Evolutionary conservation across 2,329 filamentous ascomycete genomes (phyloP).

Genomic region (Pezicula carpinea): DNA sequence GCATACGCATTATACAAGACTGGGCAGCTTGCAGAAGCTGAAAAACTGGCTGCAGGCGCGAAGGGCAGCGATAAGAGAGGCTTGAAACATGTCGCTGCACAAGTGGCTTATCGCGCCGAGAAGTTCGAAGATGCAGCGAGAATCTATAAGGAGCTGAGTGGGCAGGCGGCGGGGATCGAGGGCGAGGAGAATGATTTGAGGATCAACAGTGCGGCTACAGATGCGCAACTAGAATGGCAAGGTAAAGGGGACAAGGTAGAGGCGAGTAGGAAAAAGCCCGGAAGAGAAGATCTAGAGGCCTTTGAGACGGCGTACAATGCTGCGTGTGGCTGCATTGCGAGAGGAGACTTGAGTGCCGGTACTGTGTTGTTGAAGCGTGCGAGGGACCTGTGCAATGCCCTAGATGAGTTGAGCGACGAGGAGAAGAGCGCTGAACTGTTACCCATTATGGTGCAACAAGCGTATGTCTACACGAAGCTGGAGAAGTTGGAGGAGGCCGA

Average conservation of each 20-base stretch:
- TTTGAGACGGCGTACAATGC: slow-evolving; percentile 82
- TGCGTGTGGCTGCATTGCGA: slow-evolving; percentile 68
- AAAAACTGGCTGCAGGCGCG: slow-evolving; percentile 28
- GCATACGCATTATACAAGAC: slow-evolving; percentile 83
- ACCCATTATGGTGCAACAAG: slow-evolving; percentile 72
- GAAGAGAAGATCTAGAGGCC: slow-evolving; percentile 60
- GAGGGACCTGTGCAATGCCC: slow-evolving; percentile 64
- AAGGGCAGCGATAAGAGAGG: slow-evolving; percentile 15
- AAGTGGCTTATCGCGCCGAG: slow-evolving; percentile 70
- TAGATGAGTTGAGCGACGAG: slow-evolving; percentile 68
- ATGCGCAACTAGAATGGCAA: slow-evolving; percentile 70
- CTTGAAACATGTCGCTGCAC: slow-evolving; percentile 51
- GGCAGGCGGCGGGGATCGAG: slow-evolving; percentile 36
- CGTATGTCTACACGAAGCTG: slow-evolving; percentile 64
- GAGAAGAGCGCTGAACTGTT: slow-evolving; percentile 72
- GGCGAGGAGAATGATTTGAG: slow-evolving; percentile 69
- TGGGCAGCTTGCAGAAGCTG: slow-evolving; percentile 62
- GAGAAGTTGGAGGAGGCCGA: slow-evolving; percentile 64
- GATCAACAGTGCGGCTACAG: slow-evolving; percentile 70
- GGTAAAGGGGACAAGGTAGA: slow-evolving; percentile 35
- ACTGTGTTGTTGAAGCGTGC: slow-evolving; percentile 65
- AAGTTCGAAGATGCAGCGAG: slow-evolving; percentile 62
- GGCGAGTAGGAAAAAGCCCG: slow-evolving; percentile 42
- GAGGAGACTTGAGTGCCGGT: slow-evolving; percentile 61
- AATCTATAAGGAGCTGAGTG: slow-evolving; percentile 57